These are phyloP conservation scores for Trichoderma simmonsii DNA, from an alignment of 2,329 filamentous ascomycete species.

Conservation along the genomic window DNA sequence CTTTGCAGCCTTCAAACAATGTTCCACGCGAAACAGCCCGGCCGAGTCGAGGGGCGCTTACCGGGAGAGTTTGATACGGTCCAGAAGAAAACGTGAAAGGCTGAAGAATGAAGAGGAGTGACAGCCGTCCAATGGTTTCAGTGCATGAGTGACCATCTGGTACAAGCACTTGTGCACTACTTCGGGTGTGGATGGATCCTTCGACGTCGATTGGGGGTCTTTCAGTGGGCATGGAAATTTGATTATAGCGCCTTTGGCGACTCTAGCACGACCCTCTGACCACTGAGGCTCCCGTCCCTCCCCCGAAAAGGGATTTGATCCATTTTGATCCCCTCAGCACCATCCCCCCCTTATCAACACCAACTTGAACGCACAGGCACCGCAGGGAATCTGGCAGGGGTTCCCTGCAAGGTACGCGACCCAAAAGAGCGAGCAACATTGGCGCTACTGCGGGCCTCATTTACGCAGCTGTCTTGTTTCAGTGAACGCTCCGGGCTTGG, in stretches of 20 bases:
- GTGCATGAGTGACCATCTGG: background rate
- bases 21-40: background rate
- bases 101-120: conserved; percentile 9
- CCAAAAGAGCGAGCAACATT: conserved; percentile 16
- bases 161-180: background rate
- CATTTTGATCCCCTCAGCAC: background rate
- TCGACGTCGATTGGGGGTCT: background rate
- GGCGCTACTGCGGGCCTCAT: conserved; percentile 17
- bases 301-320: conserved; percentile 7
- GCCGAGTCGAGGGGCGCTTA: conserved; percentile 4
- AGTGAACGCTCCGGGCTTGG: conserved; percentile 17
- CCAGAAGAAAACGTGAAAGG: background rate
- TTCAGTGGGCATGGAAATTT: background rate
- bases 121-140: conserved; percentile 1
- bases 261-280: background rate
- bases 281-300: conserved; percentile 5
- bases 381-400: background rate
- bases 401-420: conserved; percentile 13
- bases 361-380: background rate
- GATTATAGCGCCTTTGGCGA: conserved; percentile 15
- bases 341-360: conserved; percentile 8
- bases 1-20: background rate
- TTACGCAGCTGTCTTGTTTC: conserved; percentile 10
- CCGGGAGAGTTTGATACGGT: background rate
- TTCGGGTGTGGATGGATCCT: background rate